phyloP scores from a whole-genome alignment of 805 yeast species.

The Candida oleophila region DNA sequence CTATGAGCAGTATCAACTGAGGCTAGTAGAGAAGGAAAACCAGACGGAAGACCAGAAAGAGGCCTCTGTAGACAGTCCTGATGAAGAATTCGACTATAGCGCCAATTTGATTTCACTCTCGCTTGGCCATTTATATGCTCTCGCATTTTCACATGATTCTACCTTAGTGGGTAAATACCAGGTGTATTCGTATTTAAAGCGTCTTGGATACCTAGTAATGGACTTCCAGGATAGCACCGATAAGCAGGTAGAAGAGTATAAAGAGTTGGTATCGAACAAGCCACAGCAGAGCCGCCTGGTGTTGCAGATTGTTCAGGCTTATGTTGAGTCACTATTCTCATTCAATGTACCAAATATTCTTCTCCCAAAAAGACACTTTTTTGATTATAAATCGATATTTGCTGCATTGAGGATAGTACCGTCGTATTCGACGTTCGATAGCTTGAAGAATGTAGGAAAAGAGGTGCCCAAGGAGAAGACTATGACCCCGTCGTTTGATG shows the following conservation, averaged over 20 bases:
- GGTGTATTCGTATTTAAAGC: conserved; percentile 71
- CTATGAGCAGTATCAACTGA: conserved; percentile 15
- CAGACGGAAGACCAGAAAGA: not conserved
- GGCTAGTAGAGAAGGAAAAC: not conserved
- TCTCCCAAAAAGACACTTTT: conserved; percentile 19
- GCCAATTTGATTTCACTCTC: conserved; percentile 40
- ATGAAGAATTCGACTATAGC: conserved; percentile 21
- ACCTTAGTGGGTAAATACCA: conserved; percentile 54
- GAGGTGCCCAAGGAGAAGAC: conserved; percentile 12
- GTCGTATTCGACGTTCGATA: conserved; percentile 13
- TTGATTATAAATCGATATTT: conserved; percentile 21
- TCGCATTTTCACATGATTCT: conserved; percentile 34
- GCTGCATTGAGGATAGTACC: conserved; percentile 21
- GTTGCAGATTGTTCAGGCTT: not conserved
- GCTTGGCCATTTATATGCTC: conserved; percentile 62
- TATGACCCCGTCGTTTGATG: conserved; percentile 50
- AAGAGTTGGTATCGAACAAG: not conserved
- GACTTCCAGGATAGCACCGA: conserved; percentile 15
- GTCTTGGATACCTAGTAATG: conserved; percentile 73
- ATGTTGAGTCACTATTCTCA: not conserved
- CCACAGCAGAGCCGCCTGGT: no score
- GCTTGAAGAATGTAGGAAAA: conserved; percentile 5
- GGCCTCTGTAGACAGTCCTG: conserved; percentile 4
- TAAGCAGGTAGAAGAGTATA: conserved; percentile 15
- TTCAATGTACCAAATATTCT: not conserved